Conservation (phyloP, 2,329 filamentous ascomycete genomes). For the Cercospora janseana region DNA sequence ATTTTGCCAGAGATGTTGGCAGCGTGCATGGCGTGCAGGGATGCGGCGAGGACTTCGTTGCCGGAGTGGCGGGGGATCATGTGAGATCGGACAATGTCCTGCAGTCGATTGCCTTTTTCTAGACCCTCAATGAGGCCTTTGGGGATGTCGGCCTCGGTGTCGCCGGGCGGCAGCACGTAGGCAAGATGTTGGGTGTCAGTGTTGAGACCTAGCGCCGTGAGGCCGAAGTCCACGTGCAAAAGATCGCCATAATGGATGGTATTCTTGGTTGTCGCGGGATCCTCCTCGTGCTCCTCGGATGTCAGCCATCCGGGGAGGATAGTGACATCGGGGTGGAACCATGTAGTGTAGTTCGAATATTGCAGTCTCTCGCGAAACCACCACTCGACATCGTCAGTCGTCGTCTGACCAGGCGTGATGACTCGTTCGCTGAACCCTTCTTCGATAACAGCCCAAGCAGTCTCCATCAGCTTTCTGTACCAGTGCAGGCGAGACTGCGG, state of each 20-base stretch:
- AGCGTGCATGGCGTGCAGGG: constrained; percentile 13
- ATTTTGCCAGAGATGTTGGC: constrained; percentile 21
- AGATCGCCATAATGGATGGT: constrained; percentile 22
- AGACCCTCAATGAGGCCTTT: constrained; percentile 19
- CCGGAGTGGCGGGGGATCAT: constrained; percentile 22
- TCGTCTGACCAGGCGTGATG: constrained; percentile 20
- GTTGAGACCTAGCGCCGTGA: constrained; percentile 26
- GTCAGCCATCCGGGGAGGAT: constrained; percentile 12
- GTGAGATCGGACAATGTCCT: constrained; percentile 24
- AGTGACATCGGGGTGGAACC: constrained; percentile 26
- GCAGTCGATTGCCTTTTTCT: constrained; percentile 21
- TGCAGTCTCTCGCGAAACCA: constrained; percentile 27
- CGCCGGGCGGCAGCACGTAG: constrained; percentile 21
- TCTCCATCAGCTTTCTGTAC: constrained; percentile 25
- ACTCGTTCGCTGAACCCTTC: constrained; percentile 23
- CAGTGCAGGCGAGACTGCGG: constrained; percentile 19
- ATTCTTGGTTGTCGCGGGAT: neutral
- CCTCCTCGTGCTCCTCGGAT: neutral
- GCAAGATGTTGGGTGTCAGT: constrained; percentile 28
- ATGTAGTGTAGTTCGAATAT: constrained; percentile 25
- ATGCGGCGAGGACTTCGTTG: constrained; percentile 19
- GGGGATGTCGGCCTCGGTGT: constrained; percentile 18
- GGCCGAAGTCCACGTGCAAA: constrained; percentile 26
- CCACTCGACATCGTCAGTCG: constrained; percentile 26
- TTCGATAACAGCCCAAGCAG: constrained; percentile 23